Evolutionary conservation across 2,329 filamentous ascomycete species (phyloP).

Genomic region (Xylariaceae sp.): DNA sequence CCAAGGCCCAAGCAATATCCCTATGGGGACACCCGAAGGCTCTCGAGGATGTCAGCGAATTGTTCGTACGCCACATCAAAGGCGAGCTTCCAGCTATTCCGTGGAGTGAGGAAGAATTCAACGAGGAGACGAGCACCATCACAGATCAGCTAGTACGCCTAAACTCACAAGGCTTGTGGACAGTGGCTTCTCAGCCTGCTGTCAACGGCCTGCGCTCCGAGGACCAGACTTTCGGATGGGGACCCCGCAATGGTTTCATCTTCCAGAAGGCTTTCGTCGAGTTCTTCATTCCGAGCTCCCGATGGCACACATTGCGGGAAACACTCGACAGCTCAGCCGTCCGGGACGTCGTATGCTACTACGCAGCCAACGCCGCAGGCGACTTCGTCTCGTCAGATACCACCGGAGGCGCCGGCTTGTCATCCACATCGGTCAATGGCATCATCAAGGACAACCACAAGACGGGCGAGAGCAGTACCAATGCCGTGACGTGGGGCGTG

Average conservation of each 20-base stretch:
- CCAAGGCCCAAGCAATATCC: slow-evolving; percentile 73
- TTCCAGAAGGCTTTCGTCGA: slow-evolving; percentile 99
- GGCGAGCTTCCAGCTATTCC: slow-evolving; percentile 79
- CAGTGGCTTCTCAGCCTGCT: slow-evolving; percentile 89
- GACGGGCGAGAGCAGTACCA: slow-evolving; percentile 57
- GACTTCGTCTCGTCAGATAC: slow-evolving; percentile 71
- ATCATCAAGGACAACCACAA: not conserved
- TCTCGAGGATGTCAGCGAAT: slow-evolving; percentile 65
- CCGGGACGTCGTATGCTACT: slow-evolving; percentile 74
- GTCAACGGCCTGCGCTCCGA: slow-evolving; percentile 79
- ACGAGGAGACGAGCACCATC: slow-evolving; percentile 80
- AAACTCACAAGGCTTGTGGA: slow-evolving; percentile 89
- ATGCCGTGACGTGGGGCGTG: slow-evolving; percentile 95
- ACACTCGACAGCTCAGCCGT: slow-evolving; percentile 57
- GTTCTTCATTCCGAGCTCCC: slow-evolving; percentile 75
- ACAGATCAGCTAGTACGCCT: slow-evolving; percentile 68
- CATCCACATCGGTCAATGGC: slow-evolving; percentile 19
- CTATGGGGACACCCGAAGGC: slow-evolving; percentile 80
- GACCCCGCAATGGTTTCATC: slow-evolving; percentile 85
- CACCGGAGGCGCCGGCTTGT: slow-evolving; percentile 34
- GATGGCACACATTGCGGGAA: slow-evolving; percentile 65
- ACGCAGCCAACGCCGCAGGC: slow-evolving; percentile 75
- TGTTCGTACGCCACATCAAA: slow-evolving; percentile 78
- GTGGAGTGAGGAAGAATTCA: slow-evolving; percentile 88
- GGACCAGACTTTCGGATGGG: slow-evolving; percentile 86